phyloP scores from a whole-genome alignment of 208 protist species.

The Acanthamoeba quina region DNA sequence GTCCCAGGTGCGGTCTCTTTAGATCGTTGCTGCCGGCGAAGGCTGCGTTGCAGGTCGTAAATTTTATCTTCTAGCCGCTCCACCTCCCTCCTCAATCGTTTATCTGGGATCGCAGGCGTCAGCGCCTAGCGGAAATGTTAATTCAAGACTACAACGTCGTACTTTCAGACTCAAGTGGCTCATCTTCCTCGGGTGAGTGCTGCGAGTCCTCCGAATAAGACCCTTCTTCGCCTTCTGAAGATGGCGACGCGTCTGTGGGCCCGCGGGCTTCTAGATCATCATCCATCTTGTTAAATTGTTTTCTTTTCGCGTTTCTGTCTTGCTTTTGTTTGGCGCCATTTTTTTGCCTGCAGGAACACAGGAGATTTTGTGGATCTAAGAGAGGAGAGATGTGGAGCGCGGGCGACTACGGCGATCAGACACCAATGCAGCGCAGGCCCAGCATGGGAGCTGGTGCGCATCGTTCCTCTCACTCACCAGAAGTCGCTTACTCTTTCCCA shows the following conservation, averaged over 20 bases:
- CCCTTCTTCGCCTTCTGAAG: neutral
- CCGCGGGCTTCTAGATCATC: neutral
- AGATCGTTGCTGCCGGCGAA: neutral
- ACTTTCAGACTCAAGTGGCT: neutral
- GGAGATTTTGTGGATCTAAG: neutral
- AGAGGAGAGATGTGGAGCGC: slow-evolving; percentile 1
- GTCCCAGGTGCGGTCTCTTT: neutral
- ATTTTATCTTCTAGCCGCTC: neutral
- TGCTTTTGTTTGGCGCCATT: neutral
- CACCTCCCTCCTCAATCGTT: neutral
- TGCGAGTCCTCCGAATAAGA: too few relatives aligned
- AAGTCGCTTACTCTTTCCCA: neutral
- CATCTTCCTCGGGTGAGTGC: too few relatives aligned
- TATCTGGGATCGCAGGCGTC: neutral
- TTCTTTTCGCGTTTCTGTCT: neutral
- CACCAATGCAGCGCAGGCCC: slow-evolving; percentile 10
- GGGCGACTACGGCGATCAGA: slow-evolving; percentile 38
- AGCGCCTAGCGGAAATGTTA: neutral
- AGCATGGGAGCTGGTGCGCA: slow-evolving; percentile 9
- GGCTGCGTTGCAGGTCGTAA: neutral
- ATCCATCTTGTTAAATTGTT: neutral
- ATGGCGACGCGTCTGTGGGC: neutral
- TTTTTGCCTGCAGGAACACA: neutral
- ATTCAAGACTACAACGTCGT: neutral
- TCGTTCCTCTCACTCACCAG: neutral